A percentile compares a stretch with the other conserved stretches of the same genome.
Conservation (phyloP, 192 early-diverging fungal species). For the Coemansia sp. region DNA sequence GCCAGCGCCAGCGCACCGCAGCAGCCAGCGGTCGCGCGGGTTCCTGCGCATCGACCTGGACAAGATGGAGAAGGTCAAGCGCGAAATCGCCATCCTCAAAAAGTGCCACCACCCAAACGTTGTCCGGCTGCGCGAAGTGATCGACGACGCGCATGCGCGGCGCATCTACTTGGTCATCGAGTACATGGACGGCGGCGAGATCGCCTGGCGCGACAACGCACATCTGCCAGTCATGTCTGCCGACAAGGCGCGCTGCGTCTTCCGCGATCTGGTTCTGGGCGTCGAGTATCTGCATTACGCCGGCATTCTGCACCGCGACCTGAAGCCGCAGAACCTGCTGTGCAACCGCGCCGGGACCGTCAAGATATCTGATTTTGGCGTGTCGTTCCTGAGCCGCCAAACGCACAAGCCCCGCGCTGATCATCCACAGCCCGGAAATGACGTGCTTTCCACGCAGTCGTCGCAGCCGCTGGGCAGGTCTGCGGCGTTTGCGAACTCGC, state of each 20-base stretch:
- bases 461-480: slow-evolving; percentile 14
- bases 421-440: not conserved
- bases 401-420: slow-evolving; percentile 14
- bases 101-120: slow-evolving; percentile 93
- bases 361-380: slow-evolving; percentile 99
- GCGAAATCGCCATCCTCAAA: slow-evolving; percentile 95
- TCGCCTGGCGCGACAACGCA: slow-evolving; percentile 75
- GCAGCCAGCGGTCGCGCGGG: slow-evolving; percentile 28
- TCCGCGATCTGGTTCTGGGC: slow-evolving; percentile 86
- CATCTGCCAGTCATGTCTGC: slow-evolving; percentile 63
- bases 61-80: slow-evolving; percentile 78
- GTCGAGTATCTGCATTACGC: slow-evolving; percentile 93
- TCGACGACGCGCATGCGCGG: slow-evolving; percentile 86
- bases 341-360: slow-evolving; percentile 70
- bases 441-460: not conserved
- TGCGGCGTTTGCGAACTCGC: not conserved
- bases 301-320: slow-evolving; percentile 96
- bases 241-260: slow-evolving; percentile 72
- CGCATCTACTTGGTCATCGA: slow-evolving; percentile 95
- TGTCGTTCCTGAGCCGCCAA: slow-evolving; percentile 73
- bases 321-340: slow-evolving; percentile 97
- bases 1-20: slow-evolving; percentile 14
- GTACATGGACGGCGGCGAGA: slow-evolving; percentile 90
- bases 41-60: slow-evolving; percentile 49
- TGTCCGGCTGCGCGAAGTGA: slow-evolving; percentile 86